These are phyloP conservation scores for Salix purpurea DNA, from an alignment of 345 rosid genomes.

Conservation along the genomic window DNA sequence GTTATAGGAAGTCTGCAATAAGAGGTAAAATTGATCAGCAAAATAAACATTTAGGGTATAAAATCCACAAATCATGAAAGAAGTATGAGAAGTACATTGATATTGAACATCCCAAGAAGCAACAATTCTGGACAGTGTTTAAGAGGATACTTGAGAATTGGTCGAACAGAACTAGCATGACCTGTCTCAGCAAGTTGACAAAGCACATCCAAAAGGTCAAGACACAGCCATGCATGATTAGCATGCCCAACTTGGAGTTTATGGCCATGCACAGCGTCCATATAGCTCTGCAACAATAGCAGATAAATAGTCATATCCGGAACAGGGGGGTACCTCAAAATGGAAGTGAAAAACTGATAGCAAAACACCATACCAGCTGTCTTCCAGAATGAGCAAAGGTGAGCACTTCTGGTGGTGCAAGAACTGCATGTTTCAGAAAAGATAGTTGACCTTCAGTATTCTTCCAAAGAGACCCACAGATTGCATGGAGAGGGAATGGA, in stretches of 20 bases:
- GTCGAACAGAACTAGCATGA: constrained; percentile 53
- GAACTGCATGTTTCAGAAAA: constrained; percentile 73
- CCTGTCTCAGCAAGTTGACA: constrained; percentile 94
- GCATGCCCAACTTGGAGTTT: constrained; percentile 63
- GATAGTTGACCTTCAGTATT: constrained; percentile 84
- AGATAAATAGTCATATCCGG: constrained; percentile 10
- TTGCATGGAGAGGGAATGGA: constrained; percentile 81
- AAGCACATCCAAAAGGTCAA: constrained; percentile 77
- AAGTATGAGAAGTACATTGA: constrained; percentile 47
- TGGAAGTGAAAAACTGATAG: constrained; percentile 5
- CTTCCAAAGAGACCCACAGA: constrained; percentile 81
- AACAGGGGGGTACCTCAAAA: neutral
- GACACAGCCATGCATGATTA: constrained; percentile 87
- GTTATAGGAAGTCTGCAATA: constrained; percentile 74
- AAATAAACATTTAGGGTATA: neutral
- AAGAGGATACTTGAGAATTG: constrained; percentile 76
- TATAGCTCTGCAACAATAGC: constrained; percentile 48
- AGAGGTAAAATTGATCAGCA: constrained; percentile 7
- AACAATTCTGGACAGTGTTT: constrained; percentile 78
- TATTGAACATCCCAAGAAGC: constrained; percentile 81
- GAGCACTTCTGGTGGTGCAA: constrained; percentile 80
- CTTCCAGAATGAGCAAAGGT: constrained; percentile 77
- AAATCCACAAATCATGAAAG: neutral
- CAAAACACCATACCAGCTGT: constrained; percentile 65
- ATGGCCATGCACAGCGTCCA: constrained; percentile 62